Evolutionary conservation across 257 asterid species (phyloP), one percentile per base, ranked within the genome.

Genomic region (Gentiana straminea): DNA sequence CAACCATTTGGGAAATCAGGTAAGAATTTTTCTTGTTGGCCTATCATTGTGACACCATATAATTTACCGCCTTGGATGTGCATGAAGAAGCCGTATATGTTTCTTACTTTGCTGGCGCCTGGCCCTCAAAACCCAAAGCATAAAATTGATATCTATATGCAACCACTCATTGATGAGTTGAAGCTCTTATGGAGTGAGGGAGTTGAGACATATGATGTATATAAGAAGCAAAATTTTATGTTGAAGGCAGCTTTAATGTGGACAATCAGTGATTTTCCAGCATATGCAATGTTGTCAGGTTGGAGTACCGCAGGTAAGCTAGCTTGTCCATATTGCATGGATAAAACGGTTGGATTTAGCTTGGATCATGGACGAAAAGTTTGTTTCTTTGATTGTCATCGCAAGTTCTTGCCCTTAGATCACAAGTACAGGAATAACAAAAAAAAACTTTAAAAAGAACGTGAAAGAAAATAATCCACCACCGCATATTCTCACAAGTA

Each of bases 201-300:
- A 12, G 49, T 54, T 35, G 9, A 39, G 41, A 60, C 35, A 10
- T 60, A 53, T 24, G 24, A 24, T 24, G 24, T 24, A 24, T 24
- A 24, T 24, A 24, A 24, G 24, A 24, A 24, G 24, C 13, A 13
- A 33, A 12, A 12, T 49, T 44, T 3, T 2, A 39, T 39, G 45
- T 1, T 39, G 45, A 39, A 46, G 8, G 65, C 55, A 3, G 33
- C 44, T 9, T 46, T 59, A 33, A 12, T 66, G 34, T 51, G 64
- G 60, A 65, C 52, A 0, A 66, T 46, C 0, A 66, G 55, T 4
- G 65, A 59, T 46, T 66, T 66, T 37, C 57, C 47, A 4, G 47
- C 36, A 13, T 66, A 59, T 35, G 65, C 15, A 13, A 52, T 54
- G 64, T 36, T 53, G 8, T 59, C 52, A 3, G 58, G 61, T 4